Evolutionary conservation across 345 rosid species (phyloP), one percentile per base, ranked within the genome.

Genomic region (Linum lewisii): DNA sequence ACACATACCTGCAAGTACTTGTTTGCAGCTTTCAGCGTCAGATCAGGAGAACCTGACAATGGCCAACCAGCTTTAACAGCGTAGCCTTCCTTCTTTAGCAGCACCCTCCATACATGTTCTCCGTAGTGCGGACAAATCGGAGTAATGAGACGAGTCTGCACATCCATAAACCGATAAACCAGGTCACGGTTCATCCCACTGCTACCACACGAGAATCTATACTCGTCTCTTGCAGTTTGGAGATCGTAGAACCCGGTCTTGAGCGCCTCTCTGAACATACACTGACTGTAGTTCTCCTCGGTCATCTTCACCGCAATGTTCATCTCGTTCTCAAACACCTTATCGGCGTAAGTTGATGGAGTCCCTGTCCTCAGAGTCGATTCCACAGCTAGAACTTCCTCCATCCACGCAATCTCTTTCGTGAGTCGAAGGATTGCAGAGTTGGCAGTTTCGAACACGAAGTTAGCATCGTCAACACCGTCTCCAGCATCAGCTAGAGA

Each of bases 381-480:
- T 70, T 82, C 87, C 2, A 77, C 87, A 57, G 82, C 81, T 51
- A 78, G 55, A 69, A 79, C 82, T 70, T 93, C 91, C 70, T 89
- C 89, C 84, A 93, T 93, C 95, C 95, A 93, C 15, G 94, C 54
- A 64, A 87, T 82, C 73, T 93, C 94, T 73, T 82, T 93, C 13
- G 95, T 85, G 49, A 93, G 89, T 51, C 91, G 78, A 51, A 86
- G 77, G 63, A 93, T 89, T 54, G 92, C 99, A 51, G 97, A 78
- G 75, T 87, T 93, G 34, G 97, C 91, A 54, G 95, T 89, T 69
- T 85, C 95, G 69, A 79, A 81, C 5, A 85, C 95, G 64, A 88
- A 93, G 59, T 93, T 92, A n/a, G 97, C 98, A 82, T 92, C 98
- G 64, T 92, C 98, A 58, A 86, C 88, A 4, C 97, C 98, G 57